A percentile compares a stretch with the other conserved stretches of the same genome.
phyloP scores from a whole-genome alignment of 768 basidiomycete species.

The Suillus brevipes region DNA sequence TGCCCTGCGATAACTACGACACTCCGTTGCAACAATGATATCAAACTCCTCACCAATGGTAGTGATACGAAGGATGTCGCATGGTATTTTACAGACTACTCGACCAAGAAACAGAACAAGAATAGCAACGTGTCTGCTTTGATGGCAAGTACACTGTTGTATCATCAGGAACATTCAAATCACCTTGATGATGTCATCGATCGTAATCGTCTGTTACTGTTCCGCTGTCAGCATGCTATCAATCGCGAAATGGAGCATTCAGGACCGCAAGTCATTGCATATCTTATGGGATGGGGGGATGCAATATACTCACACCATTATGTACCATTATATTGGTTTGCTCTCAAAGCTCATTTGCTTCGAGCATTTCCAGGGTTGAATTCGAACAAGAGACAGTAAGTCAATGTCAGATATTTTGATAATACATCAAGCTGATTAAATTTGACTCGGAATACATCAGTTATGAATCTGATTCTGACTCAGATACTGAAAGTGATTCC shows the following conservation, averaged over 20 bases:
- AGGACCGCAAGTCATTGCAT: constrained; percentile 39
- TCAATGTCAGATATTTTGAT: no score
- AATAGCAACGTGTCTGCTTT: constrained; percentile 38
- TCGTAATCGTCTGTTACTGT: constrained; percentile 31
- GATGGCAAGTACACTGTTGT: constrained; percentile 31
- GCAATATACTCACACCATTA: constrained; percentile 38
- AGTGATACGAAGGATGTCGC: constrained; percentile 32
- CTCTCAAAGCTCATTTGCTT: constrained; percentile 12
- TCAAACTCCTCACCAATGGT: constrained; percentile 40
- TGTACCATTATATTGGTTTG: constrained; percentile 35
- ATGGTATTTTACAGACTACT: constrained; percentile 38
- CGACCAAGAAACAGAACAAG: constrained; percentile 32
- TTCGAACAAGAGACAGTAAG: no score
- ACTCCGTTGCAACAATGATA: constrained; percentile 41
- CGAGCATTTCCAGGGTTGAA: no score
- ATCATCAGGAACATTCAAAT: constrained; percentile 21
- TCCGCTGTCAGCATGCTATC: constrained; percentile 31
- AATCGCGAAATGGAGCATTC: constrained; percentile 40
- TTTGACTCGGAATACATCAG: no score
- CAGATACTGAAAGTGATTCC: no score
- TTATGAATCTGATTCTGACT: no score
- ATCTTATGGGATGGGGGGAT: constrained; percentile 48
- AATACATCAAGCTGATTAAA: no score
- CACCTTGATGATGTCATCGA: constrained; percentile 25
- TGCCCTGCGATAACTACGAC: constrained; percentile 24